These are phyloP conservation scores for Tilletia indica DNA, from an alignment of 1,284 basidiomycete genomes.

Conservation along the genomic window DNA sequence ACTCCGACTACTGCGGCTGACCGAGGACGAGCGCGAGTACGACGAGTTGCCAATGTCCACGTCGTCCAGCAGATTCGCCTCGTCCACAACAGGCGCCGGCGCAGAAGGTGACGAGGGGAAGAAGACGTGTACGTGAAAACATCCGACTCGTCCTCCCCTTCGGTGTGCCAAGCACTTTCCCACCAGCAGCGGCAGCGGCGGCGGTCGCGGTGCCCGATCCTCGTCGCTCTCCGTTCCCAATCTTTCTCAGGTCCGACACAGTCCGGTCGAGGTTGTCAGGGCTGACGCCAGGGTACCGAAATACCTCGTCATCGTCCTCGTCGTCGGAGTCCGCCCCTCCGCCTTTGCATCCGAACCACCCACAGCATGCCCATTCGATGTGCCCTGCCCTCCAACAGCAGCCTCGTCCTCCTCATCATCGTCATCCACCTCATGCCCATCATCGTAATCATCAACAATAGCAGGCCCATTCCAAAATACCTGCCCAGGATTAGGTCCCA, in stretches of 20 bases:
- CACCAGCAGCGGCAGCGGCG: no score
- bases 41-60: no score
- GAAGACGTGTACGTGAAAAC: neutral
- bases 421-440: neutral
- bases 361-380: no score
- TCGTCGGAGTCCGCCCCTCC: neutral
- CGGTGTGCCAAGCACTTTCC: no score
- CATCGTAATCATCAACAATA: slow-evolving; percentile 6
- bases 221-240: no score
- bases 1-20: no score
- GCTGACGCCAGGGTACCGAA: neutral
- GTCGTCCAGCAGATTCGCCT: no score
- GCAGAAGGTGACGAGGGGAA: neutral
- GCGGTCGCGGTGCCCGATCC: no score
- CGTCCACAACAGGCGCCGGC: no score
- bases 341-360: no score
- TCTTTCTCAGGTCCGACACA: neutral
- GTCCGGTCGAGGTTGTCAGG: neutral
- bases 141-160: slow-evolving; percentile 5
- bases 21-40: no score
- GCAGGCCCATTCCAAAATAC: slow-evolving; percentile 10
- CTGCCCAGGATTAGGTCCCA: slow-evolving; percentile 1
- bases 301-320: slow-evolving; percentile 13
- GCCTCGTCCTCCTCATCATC: neutral
- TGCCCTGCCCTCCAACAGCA: neutral